Evolutionary conservation across 352 stramenopile species (phyloP), one percentile per base, ranked within the genome.

Genomic region (Phytopythium kandeliae): DNA sequence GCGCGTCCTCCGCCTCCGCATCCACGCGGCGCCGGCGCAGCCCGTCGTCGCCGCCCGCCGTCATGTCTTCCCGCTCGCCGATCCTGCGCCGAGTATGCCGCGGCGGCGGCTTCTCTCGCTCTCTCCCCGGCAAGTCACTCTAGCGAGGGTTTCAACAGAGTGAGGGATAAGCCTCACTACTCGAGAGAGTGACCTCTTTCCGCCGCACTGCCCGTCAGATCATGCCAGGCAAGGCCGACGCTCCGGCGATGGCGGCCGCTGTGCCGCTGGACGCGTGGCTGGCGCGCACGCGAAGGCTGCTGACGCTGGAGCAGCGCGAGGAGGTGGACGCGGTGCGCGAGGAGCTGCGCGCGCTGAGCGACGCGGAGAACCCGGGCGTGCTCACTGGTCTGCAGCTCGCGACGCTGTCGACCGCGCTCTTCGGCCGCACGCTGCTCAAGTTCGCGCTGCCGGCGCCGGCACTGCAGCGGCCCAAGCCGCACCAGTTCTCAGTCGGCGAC

Each of bases 401-500:
- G 13, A 48, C 59, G 26, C 67, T 42, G 38, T 74, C 68, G 8
- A 89, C 78, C 22, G 83, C 63, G 30, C 71, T 92, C 24, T 92
- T 94, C 55, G 83, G 83, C 0, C 76, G 83, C 48, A 74, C 60
- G 10, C 22, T 92, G 50, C 44, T 92, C 28, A 58, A 77, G 21
- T 68, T 92, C 10, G 64, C 63, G 21, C 65, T 87, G 19, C 76
- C 76, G 16, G 73, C 62, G 4, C 45, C 62, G 19, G 59, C 58
- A 31, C 19, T 85, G 40, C 57, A 70, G 26, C 62, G 67, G 13
- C 44, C 70, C 49, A 92, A 90, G 58, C 66, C 76, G 6, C 85
- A 96, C 57, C 71, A 85, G 24, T 87, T 96, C 49, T 87, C 78
- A 13, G 75, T 90, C 3, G 86, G 87, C 4, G 86, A 96, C 60